These are phyloP conservation scores for Claviceps cyperi DNA, from an alignment of 2,329 filamentous ascomycete genomes.

Conservation along the genomic window DNA sequence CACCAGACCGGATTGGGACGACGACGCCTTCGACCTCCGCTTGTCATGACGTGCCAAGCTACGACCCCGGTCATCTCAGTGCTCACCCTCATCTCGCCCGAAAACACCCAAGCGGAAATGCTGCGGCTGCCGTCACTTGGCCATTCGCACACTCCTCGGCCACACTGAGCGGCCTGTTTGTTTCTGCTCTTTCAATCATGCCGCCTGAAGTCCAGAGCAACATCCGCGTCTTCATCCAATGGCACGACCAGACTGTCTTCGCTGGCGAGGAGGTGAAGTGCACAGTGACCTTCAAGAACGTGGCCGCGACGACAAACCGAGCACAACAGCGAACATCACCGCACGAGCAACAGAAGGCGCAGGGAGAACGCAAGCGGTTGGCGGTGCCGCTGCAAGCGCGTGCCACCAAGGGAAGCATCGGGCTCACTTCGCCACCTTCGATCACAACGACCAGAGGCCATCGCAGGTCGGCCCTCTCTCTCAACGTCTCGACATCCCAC, in stretches of 20 bases:
- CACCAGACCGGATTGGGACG: no score
- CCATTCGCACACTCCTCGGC: constrained; percentile 14
- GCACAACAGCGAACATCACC: constrained; percentile 12
- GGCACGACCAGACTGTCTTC: constrained; percentile 89
- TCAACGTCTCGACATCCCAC: constrained; percentile 36
- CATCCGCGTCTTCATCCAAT: constrained; percentile 90
- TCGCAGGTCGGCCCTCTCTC: constrained; percentile 47
- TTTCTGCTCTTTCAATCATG: constrained; percentile 24
- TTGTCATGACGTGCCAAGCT: background rate
- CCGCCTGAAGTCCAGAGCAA: constrained; percentile 42
- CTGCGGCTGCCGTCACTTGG: constrained; percentile 14
- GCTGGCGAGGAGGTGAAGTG: constrained; percentile 93
- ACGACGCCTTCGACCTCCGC: background rate
- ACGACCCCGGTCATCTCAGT: background rate
- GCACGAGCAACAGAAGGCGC: constrained; percentile 12
- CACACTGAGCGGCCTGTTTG: constrained; percentile 15
- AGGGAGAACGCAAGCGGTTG: constrained; percentile 21
- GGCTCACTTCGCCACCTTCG: constrained; percentile 30
- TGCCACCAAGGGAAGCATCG: constrained; percentile 25
- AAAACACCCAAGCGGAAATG: constrained; percentile 16
- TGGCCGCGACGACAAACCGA: constrained; percentile 34
- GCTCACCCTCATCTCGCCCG: background rate
- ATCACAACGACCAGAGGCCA: constrained; percentile 38
- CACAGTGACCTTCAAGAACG: constrained; percentile 91
- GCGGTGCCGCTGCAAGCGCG: constrained; percentile 29